Evolutionary conservation across 2,329 filamentous ascomycete species (phyloP).

Genomic region (Colletotrichum paranaense): DNA sequence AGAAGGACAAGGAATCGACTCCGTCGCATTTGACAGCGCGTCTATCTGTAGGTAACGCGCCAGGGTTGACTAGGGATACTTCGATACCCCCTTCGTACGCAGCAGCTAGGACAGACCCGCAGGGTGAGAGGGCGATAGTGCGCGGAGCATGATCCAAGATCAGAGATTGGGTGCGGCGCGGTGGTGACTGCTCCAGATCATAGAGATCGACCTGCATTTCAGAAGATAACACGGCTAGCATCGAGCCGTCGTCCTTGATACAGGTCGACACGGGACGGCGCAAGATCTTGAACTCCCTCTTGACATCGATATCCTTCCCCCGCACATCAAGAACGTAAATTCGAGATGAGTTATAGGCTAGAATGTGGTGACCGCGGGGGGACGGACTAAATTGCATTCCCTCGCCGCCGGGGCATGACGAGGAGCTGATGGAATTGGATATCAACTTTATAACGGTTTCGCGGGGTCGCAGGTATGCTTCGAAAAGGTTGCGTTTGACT

Average conservation of each 20-base stretch:
- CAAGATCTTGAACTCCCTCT: constrained; percentile 82
- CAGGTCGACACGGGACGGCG: constrained; percentile 81
- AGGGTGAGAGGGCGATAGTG: constrained; percentile 83
- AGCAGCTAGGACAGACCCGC: constrained; percentile 83
- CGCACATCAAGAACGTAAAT: constrained; percentile 82
- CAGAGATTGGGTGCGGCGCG: constrained; percentile 78
- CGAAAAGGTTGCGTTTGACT: constrained; percentile 81
- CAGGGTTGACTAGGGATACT: constrained; percentile 78
- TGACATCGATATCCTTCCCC: constrained; percentile 69
- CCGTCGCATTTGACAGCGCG: constrained; percentile 82
- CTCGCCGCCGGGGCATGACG: constrained; percentile 84
- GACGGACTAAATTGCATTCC: constrained; percentile 88
- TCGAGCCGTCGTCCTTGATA: constrained; percentile 80
- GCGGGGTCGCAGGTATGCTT: constrained; percentile 77
- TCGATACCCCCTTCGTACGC: constrained; percentile 92
- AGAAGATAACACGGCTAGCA: constrained; percentile 83
- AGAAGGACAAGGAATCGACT: constrained; percentile 81
- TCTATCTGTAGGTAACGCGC: constrained; percentile 72
- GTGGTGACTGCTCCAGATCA: constrained; percentile 72
- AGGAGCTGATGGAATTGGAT: constrained; percentile 86
- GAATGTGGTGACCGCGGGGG: constrained; percentile 76
- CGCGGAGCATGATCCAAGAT: constrained; percentile 82
- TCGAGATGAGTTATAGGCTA: constrained; percentile 87
- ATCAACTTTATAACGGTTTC: constrained; percentile 82
- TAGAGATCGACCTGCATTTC: constrained; percentile 92